A percentile compares a stretch with the other conserved stretches of the same genome.
These are phyloP conservation scores for Termitomyces sp. DNA, from an alignment of 1,284 basidiomycete genomes.

Conservation along the genomic window DNA sequence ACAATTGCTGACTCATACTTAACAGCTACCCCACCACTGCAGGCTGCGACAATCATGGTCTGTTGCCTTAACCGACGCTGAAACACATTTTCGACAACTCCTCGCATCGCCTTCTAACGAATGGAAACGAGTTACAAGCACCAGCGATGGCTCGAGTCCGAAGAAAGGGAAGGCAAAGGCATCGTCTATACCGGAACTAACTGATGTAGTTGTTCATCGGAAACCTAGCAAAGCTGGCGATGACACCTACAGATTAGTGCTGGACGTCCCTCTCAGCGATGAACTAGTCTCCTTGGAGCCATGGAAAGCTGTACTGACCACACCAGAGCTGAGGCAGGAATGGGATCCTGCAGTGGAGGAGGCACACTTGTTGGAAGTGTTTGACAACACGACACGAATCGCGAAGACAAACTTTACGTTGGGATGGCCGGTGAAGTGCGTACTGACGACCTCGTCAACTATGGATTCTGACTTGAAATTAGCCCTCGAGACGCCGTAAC, in stretches of 20 bases:
- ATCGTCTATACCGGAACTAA: constrained; percentile 49
- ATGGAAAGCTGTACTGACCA: constrained; percentile 80
- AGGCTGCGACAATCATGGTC: constrained; percentile 77
- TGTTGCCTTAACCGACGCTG: constrained; percentile 62
- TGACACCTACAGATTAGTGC: constrained; percentile 74
- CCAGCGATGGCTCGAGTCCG: constrained; percentile 37
- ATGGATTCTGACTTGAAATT: constrained; percentile 16
- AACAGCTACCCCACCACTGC: not conserved
- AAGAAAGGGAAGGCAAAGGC: constrained; percentile 59
- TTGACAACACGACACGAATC: constrained; percentile 83
- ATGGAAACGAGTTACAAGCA: constrained; percentile 64
- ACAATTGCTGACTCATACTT: not conserved
- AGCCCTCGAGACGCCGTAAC: constrained; percentile 92
- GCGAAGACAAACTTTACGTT: constrained; percentile 86
- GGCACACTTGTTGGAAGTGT: constrained; percentile 78
- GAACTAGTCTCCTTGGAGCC: constrained; percentile 65
- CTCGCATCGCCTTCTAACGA: constrained; percentile 60
- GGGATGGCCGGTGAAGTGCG: constrained; percentile 95
- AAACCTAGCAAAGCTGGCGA: constrained; percentile 63
- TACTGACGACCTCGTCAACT: constrained; percentile 15
- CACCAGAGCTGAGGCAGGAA: constrained; percentile 80
- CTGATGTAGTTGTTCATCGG: constrained; percentile 68
- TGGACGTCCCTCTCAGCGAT: constrained; percentile 70
- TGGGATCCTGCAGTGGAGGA: constrained; percentile 94
- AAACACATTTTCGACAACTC: constrained; percentile 64